A percentile compares a stretch with the other conserved stretches of the same genome.
These are phyloP conservation scores for Pythium guiyangense DNA, from an alignment of 352 stramenopile species.

Conservation along the genomic window DNA sequence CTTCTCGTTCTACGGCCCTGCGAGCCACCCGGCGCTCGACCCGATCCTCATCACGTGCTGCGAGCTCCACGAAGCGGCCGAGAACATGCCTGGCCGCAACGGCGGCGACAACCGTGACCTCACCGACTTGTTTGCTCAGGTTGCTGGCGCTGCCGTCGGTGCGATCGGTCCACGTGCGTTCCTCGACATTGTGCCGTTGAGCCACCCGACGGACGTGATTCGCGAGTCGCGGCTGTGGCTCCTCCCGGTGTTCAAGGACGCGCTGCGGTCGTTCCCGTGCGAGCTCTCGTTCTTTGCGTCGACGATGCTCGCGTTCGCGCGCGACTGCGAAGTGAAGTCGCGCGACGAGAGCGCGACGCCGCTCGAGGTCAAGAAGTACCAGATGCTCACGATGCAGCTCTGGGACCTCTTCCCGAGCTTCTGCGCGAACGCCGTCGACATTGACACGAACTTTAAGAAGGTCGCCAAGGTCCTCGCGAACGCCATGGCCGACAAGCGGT, in stretches of 20 bases:
- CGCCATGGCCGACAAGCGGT: slow-evolving; percentile 84
- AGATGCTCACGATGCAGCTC: slow-evolving; percentile 76
- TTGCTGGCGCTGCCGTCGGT: slow-evolving; percentile 57
- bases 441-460: slow-evolving; percentile 81
- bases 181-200: slow-evolving; percentile 68
- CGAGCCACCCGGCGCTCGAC: slow-evolving; percentile 53
- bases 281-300: slow-evolving; percentile 73
- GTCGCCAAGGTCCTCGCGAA: slow-evolving; percentile 84
- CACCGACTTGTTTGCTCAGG: slow-evolving; percentile 57
- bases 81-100: slow-evolving; percentile 52
- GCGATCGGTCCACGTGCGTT: slow-evolving; percentile 64
- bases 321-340: slow-evolving; percentile 63
- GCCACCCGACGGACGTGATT: slow-evolving; percentile 66
- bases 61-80: slow-evolving; percentile 75
- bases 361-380: slow-evolving; percentile 65
- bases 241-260: slow-evolving; percentile 73
- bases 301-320: slow-evolving; percentile 64
- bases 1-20: slow-evolving; percentile 64
- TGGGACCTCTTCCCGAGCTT: slow-evolving; percentile 83
- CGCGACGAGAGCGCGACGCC: slow-evolving; percentile 62
- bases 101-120: slow-evolving; percentile 29
- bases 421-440: slow-evolving; percentile 62
- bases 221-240: slow-evolving; percentile 77
- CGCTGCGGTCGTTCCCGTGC: slow-evolving; percentile 43
- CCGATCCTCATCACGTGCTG: slow-evolving; percentile 67